phyloP scores from a whole-genome alignment of 1,284 basidiomycete species.

The Meripilus lineatus region DNA sequence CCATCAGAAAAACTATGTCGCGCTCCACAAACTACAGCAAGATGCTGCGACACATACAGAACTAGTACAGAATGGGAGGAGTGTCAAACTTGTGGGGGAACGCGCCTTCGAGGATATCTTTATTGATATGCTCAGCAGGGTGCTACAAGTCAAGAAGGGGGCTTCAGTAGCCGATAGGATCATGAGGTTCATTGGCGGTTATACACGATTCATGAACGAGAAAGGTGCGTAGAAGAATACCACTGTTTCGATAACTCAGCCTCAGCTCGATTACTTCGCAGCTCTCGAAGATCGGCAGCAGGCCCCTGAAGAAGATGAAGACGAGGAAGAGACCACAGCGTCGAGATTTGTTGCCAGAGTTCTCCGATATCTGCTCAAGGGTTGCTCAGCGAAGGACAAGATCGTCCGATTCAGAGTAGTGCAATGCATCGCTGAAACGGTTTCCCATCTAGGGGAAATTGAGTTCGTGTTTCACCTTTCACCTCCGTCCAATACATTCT shows the following conservation, averaged over 20 bases:
- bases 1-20: slow-evolving; percentile 89
- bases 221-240: slow-evolving; percentile 64
- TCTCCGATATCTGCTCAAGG: slow-evolving; percentile 76
- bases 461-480: slow-evolving; percentile 51
- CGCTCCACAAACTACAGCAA: slow-evolving; percentile 79
- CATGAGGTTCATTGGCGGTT: slow-evolving; percentile 83
- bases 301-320: slow-evolving; percentile 40
- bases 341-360: slow-evolving; percentile 74
- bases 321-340: slow-evolving; percentile 67
- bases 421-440: slow-evolving; percentile 77
- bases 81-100: slow-evolving; percentile 71
- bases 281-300: slow-evolving; percentile 32
- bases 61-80: slow-evolving; percentile 42
- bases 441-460: slow-evolving; percentile 77
- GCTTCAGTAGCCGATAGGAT: slow-evolving; percentile 74
- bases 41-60: slow-evolving; percentile 60
- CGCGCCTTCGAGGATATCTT: slow-evolving; percentile 75
- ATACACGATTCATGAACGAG: slow-evolving; percentile 75
- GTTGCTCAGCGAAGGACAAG: slow-evolving; percentile 90
- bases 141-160: slow-evolving; percentile 84
- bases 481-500: background rate
- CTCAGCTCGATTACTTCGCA: slow-evolving; percentile 12
- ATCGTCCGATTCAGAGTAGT: slow-evolving; percentile 79
- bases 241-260: background rate
- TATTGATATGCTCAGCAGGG: slow-evolving; percentile 65